phyloP scores from a whole-genome alignment of 148 eudicot genomes.

The Camellia lanceoleosa region DNA sequence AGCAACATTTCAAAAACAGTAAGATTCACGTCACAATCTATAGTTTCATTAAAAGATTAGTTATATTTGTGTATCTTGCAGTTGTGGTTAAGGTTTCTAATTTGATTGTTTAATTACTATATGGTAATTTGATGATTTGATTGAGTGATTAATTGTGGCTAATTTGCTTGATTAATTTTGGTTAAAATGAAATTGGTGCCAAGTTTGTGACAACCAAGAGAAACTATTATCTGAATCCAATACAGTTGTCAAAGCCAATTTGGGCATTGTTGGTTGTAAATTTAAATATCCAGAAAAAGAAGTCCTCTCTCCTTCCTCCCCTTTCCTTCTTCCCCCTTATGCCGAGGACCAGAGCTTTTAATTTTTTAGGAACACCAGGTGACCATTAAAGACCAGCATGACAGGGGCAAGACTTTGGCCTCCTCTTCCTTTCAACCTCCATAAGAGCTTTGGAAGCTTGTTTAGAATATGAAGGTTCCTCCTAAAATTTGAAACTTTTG shows the following conservation, averaged over 20 bases:
- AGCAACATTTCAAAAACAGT: slow-evolving; percentile 85
- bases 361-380: too few relatives aligned
- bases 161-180: background rate
- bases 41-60: background rate
- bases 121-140: background rate
- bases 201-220: slow-evolving; percentile 10
- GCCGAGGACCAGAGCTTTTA: background rate
- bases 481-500: too few relatives aligned
- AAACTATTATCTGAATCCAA: background rate
- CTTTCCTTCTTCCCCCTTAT: background rate
- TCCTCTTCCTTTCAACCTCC: too few relatives aligned
- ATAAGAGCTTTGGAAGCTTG: too few relatives aligned
- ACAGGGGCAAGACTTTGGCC: too few relatives aligned
- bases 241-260: background rate
- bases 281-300: background rate
- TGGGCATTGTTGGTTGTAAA: background rate
- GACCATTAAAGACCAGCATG: too few relatives aligned
- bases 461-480: too few relatives aligned
- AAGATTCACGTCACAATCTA: slow-evolving; percentile 17
- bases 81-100: slow-evolving; percentile 1
- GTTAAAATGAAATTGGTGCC: background rate
- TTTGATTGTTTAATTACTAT: background rate
- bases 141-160: background rate
- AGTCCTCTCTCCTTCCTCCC: background rate
- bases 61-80: slow-evolving; percentile 3